These are phyloP conservation scores for Lichtheimia ornata DNA, from an alignment of 371 early-diverging fungal species.

Conservation along the genomic window DNA sequence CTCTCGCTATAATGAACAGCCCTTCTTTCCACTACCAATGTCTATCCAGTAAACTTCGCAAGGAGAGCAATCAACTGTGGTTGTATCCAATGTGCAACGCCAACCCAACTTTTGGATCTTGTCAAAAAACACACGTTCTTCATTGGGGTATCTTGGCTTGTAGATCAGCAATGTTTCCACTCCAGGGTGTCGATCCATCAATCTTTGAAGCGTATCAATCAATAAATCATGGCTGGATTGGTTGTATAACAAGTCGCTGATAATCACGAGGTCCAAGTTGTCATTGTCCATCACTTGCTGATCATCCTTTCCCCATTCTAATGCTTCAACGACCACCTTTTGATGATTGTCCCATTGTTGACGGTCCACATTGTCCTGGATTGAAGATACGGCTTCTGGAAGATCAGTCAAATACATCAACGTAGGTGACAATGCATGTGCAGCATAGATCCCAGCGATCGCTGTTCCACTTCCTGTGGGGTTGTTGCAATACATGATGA, in stretches of 20 bases:
- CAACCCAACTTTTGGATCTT: constrained; percentile 28
- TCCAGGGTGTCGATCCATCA: constrained; percentile 36
- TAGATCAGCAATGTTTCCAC: constrained; percentile 9
- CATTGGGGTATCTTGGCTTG: constrained; percentile 14
- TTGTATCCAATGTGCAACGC: background rate
- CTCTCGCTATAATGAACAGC: no score
- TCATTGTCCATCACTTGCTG: background rate
- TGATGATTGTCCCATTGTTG: constrained; percentile 8
- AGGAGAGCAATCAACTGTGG: background rate
- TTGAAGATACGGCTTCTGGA: constrained; percentile 33
- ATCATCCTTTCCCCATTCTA: constrained; percentile 35
- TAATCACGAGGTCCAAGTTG: constrained; percentile 31
- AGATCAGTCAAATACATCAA: constrained; percentile 43
- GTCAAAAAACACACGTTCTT: constrained; percentile 42
- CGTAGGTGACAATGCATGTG: constrained; percentile 25
- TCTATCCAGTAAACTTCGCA: background rate
- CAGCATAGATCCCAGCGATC: constrained; percentile 43
- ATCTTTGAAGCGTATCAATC: constrained; percentile 35
- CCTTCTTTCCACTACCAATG: no score
- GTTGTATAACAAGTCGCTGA: constrained; percentile 51
- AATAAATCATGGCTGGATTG: constrained; percentile 40
- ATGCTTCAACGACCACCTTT: constrained; percentile 20
- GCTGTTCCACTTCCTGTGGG: constrained; percentile 49
- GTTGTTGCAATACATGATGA: no score
- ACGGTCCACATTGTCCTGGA: constrained; percentile 31